Conservation (phyloP, 2,329 filamentous ascomycete genomes). For the Sporothrix dimorphospora region DNA sequence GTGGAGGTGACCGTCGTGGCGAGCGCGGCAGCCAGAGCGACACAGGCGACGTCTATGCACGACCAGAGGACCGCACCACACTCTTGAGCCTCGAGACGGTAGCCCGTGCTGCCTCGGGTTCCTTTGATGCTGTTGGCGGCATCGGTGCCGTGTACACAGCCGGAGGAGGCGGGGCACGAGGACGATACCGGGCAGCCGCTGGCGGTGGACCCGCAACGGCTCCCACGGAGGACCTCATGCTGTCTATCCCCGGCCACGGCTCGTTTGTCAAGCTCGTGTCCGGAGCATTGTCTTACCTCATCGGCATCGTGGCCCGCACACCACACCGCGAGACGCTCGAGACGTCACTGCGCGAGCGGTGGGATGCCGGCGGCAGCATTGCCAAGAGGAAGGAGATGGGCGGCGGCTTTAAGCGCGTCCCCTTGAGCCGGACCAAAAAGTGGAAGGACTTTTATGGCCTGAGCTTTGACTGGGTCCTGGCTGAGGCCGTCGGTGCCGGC, state of each 20-base stretch:
- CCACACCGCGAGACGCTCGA: conserved; percentile 66
- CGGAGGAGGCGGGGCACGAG: conserved; percentile 55
- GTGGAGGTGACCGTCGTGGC: neutral
- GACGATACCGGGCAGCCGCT: conserved; percentile 32
- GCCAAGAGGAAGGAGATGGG: conserved; percentile 44
- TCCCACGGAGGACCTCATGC: conserved; percentile 47
- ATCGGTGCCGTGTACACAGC: conserved; percentile 65
- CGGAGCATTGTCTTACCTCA: conserved; percentile 63
- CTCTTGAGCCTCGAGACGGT: conserved; percentile 65
- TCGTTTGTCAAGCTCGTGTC: conserved; percentile 67
- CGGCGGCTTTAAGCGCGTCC: conserved; percentile 46
- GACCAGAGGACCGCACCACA: conserved; percentile 58
- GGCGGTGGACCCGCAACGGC: neutral
- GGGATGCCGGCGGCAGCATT: conserved; percentile 61
- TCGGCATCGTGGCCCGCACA: conserved; percentile 60
- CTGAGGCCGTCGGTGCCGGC: conserved; percentile 71
- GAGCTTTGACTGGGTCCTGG: conserved; percentile 71
- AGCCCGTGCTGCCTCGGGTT: conserved; percentile 68
- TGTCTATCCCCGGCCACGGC: conserved; percentile 70
- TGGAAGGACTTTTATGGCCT: conserved; percentile 74
- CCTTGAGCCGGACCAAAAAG: conserved; percentile 65
- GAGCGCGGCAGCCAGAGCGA: conserved; percentile 34
- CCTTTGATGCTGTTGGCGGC: conserved; percentile 70
- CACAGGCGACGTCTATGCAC: conserved; percentile 44
- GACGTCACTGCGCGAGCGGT: conserved; percentile 65